A percentile compares a stretch with the other conserved stretches of the same genome.
These are phyloP conservation scores for Colletotrichum sidae DNA, from an alignment of 2,329 filamentous ascomycete genomes.

Conservation along the genomic window DNA sequence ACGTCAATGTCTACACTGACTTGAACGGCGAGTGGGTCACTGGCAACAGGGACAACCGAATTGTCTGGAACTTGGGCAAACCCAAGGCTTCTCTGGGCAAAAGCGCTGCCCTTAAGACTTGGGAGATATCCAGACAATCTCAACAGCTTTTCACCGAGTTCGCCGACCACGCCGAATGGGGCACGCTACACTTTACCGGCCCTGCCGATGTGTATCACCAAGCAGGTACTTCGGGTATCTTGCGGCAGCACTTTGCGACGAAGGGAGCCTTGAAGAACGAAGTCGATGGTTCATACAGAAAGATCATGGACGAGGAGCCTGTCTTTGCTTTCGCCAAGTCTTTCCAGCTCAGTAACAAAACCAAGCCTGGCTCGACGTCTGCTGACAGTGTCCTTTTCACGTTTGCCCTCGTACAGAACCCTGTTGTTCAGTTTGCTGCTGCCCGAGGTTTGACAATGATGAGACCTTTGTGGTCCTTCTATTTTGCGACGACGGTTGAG, in stretches of 20 bases:
- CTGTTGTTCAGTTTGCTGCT: constrained; percentile 83
- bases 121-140: constrained; percentile 68
- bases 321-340: constrained; percentile 83
- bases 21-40: constrained; percentile 86
- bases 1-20: constrained; percentile 75
- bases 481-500: constrained; percentile 72
- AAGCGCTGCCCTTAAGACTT: constrained; percentile 68
- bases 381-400: constrained; percentile 77
- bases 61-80: constrained; percentile 75
- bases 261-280: constrained; percentile 74
- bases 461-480: constrained; percentile 83
- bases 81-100: constrained; percentile 49
- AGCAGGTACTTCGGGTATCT: constrained; percentile 72
- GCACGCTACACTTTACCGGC: constrained; percentile 80
- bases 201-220: constrained; percentile 77
- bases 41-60: constrained; percentile 75
- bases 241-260: constrained; percentile 77
- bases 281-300: constrained; percentile 74
- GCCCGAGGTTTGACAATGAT: constrained; percentile 81
- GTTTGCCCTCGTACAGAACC: constrained; percentile 80
- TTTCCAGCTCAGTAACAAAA: constrained; percentile 60
- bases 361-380: constrained; percentile 35
- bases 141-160: constrained; percentile 82
- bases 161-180: constrained; percentile 84
- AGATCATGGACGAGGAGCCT: constrained; percentile 81